Evolutionary conservation across 2,329 filamentous ascomycete genomes (phyloP).

Genomic region (Bisporella sp.): DNA sequence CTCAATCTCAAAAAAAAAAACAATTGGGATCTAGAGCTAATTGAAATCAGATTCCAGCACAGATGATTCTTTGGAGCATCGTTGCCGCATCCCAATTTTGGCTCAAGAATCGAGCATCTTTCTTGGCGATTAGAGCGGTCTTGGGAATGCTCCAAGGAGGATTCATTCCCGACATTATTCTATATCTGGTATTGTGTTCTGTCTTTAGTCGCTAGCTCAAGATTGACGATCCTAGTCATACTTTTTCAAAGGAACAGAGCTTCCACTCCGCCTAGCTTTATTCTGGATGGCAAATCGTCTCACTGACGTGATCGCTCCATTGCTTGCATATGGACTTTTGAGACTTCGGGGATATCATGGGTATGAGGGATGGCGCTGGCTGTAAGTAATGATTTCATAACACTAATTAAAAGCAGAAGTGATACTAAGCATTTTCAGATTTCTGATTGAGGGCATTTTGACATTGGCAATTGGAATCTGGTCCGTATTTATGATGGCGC

Average conservation of each 20-base stretch:
- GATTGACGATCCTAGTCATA: conserved; percentile 38
- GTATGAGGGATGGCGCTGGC: conserved; percentile 38
- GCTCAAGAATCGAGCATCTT: conserved; percentile 34
- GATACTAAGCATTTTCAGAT: conserved; percentile 14
- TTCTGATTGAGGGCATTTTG: conserved; percentile 49
- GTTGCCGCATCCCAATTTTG: conserved; percentile 39
- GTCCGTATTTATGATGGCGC: conserved; percentile 50
- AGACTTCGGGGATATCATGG: conserved; percentile 42
- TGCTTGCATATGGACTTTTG: conserved; percentile 49
- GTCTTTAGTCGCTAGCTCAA: no score
- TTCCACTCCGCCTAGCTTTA: conserved; percentile 57
- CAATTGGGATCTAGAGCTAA: no score
- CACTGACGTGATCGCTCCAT: conserved; percentile 35
- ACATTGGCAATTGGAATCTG: conserved; percentile 45
- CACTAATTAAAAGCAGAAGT: conserved; percentile 36
- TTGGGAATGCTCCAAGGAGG: conserved; percentile 35
- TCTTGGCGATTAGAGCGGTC: conserved; percentile 35
- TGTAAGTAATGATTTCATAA: conserved; percentile 31
- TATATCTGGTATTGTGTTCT: conserved; percentile 41
- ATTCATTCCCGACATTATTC: conserved; percentile 54
- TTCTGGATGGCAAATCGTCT: conserved; percentile 61
- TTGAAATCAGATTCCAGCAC: conserved; percentile 33
- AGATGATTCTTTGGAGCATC: conserved; percentile 43
- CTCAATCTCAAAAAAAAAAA: no score
- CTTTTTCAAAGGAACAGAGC: conserved; percentile 64